Conservation (phyloP, 129 eudicot genomes). For the Lactuca saligna region DNA sequence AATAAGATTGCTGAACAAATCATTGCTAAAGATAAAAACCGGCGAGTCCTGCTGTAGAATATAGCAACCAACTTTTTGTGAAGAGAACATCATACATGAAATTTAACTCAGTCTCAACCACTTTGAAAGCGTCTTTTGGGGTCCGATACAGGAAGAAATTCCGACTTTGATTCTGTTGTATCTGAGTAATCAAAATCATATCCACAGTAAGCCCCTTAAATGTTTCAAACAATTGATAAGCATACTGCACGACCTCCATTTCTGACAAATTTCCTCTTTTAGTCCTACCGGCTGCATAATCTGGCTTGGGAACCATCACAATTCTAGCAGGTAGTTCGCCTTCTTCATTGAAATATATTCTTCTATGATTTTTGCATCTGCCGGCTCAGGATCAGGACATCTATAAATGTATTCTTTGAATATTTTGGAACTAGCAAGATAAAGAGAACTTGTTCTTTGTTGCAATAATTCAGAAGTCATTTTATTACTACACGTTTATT, state of each 20-base stretch:
- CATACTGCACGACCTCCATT: slow-evolving; percentile 51
- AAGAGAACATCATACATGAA: slow-evolving; percentile 59
- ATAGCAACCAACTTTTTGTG: slow-evolving; percentile 50
- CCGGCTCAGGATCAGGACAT: slow-evolving; percentile 44
- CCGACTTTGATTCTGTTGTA: slow-evolving; percentile 45
- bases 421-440: slow-evolving; percentile 43
- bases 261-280: slow-evolving; percentile 27
- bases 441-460: slow-evolving; percentile 38
- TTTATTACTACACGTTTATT: too few species aligned
- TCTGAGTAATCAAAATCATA: slow-evolving; percentile 35
- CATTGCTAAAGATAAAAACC: slow-evolving; percentile 23
- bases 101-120: slow-evolving; percentile 57
- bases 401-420: slow-evolving; percentile 47
- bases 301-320: slow-evolving; percentile 24
- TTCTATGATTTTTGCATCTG: slow-evolving; percentile 54
- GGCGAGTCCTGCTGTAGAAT: background rate
- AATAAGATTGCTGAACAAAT: slow-evolving; percentile 24
- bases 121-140: slow-evolving; percentile 46
- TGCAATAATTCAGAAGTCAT: too few species aligned
- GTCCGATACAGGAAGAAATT: slow-evolving; percentile 44
- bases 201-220: slow-evolving; percentile 61
- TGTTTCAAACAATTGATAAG: slow-evolving; percentile 35
- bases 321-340: slow-evolving; percentile 39
- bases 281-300: slow-evolving; percentile 31
- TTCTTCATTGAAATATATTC: slow-evolving; percentile 38